phyloP scores from a whole-genome alignment of 495 filamentous ascomycete species.

The Talaromyces ruber region DNA sequence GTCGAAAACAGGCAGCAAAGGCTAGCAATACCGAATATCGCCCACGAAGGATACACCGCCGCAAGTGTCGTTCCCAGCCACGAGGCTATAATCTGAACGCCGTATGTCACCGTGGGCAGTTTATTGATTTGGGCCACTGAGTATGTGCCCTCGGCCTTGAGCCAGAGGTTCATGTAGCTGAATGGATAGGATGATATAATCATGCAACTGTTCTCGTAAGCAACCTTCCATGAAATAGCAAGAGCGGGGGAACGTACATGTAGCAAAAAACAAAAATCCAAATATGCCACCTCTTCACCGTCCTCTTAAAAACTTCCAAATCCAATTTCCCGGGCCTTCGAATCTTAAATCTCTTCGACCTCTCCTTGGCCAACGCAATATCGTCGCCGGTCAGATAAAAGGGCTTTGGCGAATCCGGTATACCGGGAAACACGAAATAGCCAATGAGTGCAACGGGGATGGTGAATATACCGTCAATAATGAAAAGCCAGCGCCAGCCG shows the following conservation, averaged over 20 bases:
- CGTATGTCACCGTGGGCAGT: constrained; percentile 33
- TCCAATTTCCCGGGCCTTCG: constrained; percentile 25
- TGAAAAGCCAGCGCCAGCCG: constrained; percentile 41
- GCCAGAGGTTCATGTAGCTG: constrained; percentile 37
- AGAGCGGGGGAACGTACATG: constrained; percentile 18
- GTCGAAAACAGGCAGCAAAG: constrained; percentile 27
- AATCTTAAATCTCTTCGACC: constrained; percentile 18
- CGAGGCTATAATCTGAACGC: constrained; percentile 33
- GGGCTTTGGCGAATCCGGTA: constrained; percentile 33
- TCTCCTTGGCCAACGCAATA: constrained; percentile 27
- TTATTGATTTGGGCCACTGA: constrained; percentile 38
- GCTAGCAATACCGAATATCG: constrained; percentile 26
- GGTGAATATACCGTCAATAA: constrained; percentile 42
- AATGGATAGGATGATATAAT: constrained; percentile 31
- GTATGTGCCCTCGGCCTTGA: constrained; percentile 34
- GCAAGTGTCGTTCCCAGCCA: constrained; percentile 38
- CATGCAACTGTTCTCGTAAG: constrained; percentile 21
- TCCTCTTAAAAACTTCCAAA: constrained; percentile 33
- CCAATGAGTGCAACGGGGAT: constrained; percentile 37
- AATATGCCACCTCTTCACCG: constrained; percentile 36
- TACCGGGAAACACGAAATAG: constrained; percentile 37
- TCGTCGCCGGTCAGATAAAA: constrained; percentile 32
- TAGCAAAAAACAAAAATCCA: constrained; percentile 38
- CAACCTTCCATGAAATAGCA: not conserved
- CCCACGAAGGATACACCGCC: constrained; percentile 36